A percentile compares a stretch with the other conserved stretches of the same genome.
These are phyloP conservation scores for Posidonia oceanica DNA, from an alignment of 116 monocot species.

Conservation along the genomic window DNA sequence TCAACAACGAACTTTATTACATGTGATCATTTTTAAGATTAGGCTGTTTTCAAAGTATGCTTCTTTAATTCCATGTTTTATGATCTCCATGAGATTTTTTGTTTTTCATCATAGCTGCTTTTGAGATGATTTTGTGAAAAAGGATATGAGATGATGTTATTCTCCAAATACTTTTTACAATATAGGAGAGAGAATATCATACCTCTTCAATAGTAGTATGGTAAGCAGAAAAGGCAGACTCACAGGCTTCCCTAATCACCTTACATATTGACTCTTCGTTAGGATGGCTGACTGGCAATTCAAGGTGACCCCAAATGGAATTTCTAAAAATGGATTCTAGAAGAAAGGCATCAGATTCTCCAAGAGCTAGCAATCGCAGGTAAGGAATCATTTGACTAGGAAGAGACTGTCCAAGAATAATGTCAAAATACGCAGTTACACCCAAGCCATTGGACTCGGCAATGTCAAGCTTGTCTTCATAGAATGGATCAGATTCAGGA, in stretches of 20 bases:
- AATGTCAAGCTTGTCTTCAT: slow-evolving; percentile 84
- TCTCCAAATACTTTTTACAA: too few relatives aligned
- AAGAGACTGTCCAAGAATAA: slow-evolving; percentile 44
- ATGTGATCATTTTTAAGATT: too few relatives aligned
- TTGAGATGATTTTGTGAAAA: neutral
- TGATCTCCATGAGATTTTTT: too few relatives aligned
- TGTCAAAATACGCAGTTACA: slow-evolving; percentile 77
- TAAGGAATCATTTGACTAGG: slow-evolving; percentile 71
- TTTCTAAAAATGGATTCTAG: slow-evolving; percentile 89
- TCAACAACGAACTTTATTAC: too few relatives aligned
- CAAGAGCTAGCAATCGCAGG: slow-evolving; percentile 71
- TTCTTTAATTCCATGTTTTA: too few relatives aligned
- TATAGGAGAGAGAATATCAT: neutral
- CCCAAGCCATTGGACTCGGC: slow-evolving; percentile 70
- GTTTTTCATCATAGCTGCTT: too few relatives aligned
- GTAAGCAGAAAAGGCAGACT: slow-evolving; percentile 58
- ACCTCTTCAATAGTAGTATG: slow-evolving; percentile 82
- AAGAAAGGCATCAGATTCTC: slow-evolving; percentile 85
- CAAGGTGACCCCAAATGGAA: slow-evolving; percentile 74
- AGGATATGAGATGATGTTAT: too few relatives aligned
- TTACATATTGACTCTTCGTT: slow-evolving; percentile 76
- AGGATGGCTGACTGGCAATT: slow-evolving; percentile 62
- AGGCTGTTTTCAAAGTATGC: too few relatives aligned
- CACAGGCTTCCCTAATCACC: slow-evolving; percentile 69
- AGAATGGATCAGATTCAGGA: slow-evolving; percentile 78